These are phyloP conservation scores for Arxiozyma telluris DNA, from an alignment of 1,139 yeast genomes.

Conservation along the genomic window DNA sequence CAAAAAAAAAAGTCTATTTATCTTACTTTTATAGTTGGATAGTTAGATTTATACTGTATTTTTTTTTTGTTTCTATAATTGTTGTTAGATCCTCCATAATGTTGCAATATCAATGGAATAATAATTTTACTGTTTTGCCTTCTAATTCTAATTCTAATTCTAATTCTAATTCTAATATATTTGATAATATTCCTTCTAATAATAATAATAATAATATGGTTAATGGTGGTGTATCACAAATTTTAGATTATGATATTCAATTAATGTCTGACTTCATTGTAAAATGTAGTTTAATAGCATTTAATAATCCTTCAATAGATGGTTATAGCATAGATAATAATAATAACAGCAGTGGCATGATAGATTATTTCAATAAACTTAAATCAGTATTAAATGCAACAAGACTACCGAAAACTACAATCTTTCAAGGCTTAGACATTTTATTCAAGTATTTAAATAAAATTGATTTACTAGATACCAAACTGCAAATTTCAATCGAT, in stretches of 20 bases:
- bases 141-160: background rate
- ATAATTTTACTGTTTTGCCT: background rate
- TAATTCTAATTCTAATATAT: background rate
- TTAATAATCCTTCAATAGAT: constrained; percentile 18
- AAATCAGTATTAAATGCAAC: constrained; percentile 78
- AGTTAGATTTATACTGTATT: too few species aligned
- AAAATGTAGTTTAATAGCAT: constrained; percentile 47
- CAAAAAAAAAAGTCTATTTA: too few species aligned
- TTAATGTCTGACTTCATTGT: constrained; percentile 66
- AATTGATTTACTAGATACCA: constrained; percentile 19
- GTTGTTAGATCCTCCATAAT: background rate
- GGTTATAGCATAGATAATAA: background rate
- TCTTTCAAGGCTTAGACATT: constrained; percentile 70
- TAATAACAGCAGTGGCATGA: background rate
- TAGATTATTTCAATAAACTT: constrained; percentile 48
- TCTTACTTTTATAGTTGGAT: too few species aligned
- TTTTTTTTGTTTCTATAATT: background rate
- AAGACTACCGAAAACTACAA: constrained; percentile 73
- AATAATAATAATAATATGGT: constrained; percentile 23
- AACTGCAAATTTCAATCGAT: background rate
- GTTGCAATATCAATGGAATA: constrained; percentile 1
- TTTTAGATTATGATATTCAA: constrained; percentile 67
- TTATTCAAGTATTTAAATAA: constrained; percentile 38
- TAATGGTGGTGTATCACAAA: constrained; percentile 69
- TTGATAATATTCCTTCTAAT: constrained; percentile 1